Base-by-base conservation (phyloP, 2,329 filamentous ascomycete genomes). In the Moelleriella libera region DNA sequence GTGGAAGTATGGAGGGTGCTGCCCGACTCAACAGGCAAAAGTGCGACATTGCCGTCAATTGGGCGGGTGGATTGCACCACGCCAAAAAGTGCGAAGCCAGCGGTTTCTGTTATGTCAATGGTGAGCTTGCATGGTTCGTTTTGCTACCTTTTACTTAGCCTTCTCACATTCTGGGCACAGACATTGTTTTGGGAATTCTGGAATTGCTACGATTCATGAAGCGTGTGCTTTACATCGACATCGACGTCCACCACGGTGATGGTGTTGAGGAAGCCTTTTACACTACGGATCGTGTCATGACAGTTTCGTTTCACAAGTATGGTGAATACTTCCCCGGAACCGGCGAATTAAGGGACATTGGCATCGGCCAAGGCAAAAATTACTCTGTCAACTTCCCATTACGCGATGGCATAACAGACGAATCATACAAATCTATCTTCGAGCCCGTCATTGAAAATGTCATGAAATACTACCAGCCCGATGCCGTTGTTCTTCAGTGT, bases 71-170 rank as follows among this genome's bases (percentile, higher is more conserved):
- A 30, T 78, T 98, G 44, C 92, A 98, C 65, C 92, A 98, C 64
- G 92, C 92, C 42, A 96, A 97, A 67, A 97, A 97, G 68, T 85
- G 85, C 54, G 88, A 96, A 68, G 92, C 92, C 50, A 90, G 84
- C 57, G 92, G 92, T 37, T 98, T 98, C 70, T 98, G 92, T 71
- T 98, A 98, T 64, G 87, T 97, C 57, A 98, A 98, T 63, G 90
- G 86, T 78, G 79, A 72, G 67, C 72, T 29, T 1, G 9, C 29
- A 28, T 3, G 7, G 29, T 10, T 39, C 11, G 11, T 30, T 29
- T 12, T 21, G 21, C 21, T 28, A 9, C 9, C 10, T 2, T 42
- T n/a, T 42, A 14, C 11, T 5, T n/a, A 37, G 28, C 41, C 28
- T 9, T 7, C n/a, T 12, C 12, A 8, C 12, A 12, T 9, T 12